Evolutionary conservation across 83 land plant species (phyloP), one percentile per base, ranked within the genome.

Genomic region (Thuja plicata): DNA sequence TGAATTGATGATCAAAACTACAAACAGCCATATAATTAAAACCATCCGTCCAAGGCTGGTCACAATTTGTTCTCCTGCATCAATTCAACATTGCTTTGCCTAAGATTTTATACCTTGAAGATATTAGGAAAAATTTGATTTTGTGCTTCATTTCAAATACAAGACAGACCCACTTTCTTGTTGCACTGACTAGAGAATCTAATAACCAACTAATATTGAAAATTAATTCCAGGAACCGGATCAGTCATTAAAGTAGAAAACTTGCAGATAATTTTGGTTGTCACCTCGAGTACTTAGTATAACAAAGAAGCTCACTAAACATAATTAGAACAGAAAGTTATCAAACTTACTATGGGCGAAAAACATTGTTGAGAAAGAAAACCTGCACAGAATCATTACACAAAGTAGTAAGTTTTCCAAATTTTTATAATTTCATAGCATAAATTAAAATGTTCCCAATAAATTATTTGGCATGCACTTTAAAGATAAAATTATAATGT

Each of bases 351-450:
- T 92, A 73, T 95, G 97, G 34, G 98, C 80, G 57, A 92, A 95
- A 89, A 96, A 95, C 60, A 94, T 78, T 3, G 98, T 96, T 87
- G 98, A 96, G 90, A 96, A 96, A 88, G 92, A 93, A 87, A 96
- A 96, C 97, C 98, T 96, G 97, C 93, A 88, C 73, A 45, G 8
- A 70, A 57, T 27, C 27, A 86, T 41, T 41, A 87, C 40, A 30
- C 81, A 12, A 89, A 9, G n/a, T 86, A 81, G 35, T 34, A 12
- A 84, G 83, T 5, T 7, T 2, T 66, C 11, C 73, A 24, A 27
- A 8, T 66, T 8, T 66, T 66, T 27, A 66, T 66, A 27, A 66
- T 24, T 24, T 2, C n/a, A 27, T 7, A 27, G 27, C 1, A 24
- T 7, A 66, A 24, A 66, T 24, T 24, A 66, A 66, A 62, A 66